Percentiles rank a stretch among this genome's conserved stretches.
These are phyloP conservation scores for Adansonia rubrostipa DNA, from an alignment of 441 rosid species.

Conservation along the genomic window DNA sequence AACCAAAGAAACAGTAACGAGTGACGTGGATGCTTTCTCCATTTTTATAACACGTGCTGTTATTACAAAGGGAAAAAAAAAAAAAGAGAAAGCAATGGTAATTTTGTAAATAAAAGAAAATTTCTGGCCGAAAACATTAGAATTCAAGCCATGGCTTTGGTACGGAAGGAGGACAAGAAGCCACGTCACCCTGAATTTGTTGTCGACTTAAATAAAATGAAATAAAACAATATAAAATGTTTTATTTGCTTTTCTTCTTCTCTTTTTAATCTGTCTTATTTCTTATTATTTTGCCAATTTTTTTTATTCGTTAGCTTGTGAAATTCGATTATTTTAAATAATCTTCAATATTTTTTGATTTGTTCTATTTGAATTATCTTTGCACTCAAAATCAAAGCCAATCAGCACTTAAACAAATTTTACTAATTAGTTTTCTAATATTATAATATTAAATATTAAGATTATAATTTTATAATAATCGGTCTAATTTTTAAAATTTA, in stretches of 20 bases:
- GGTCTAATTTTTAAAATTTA: too few species aligned
- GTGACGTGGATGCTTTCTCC: not conserved
- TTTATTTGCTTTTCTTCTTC: not conserved
- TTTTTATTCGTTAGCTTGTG: not conserved
- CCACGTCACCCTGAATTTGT: conserved; percentile 46
- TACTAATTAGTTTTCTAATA: too few species aligned
- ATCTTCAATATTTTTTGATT: not conserved
- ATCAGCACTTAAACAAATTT: too few species aligned
- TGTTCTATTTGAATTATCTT: not conserved
- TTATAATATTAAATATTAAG: too few species aligned
- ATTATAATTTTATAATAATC: too few species aligned
- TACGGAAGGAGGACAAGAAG: conserved; percentile 9
- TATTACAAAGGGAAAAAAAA: not conserved
- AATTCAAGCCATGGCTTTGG: not conserved
- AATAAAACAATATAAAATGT: too few species aligned
- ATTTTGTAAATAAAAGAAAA: not conserved
- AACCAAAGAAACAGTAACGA: not conserved
- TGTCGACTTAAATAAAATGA: not conserved
- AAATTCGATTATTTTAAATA: not conserved
- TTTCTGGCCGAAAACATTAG: not conserved
- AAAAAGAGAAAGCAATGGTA: not conserved
- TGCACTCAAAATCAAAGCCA: not conserved
- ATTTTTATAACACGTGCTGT: not conserved
- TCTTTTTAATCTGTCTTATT: not conserved
- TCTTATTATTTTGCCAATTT: not conserved